A percentile compares a stretch with the other conserved stretches of the same genome.
phyloP scores from a whole-genome alignment of 352 stramenopile genomes.

The Globisporangium recalcitrans region DNA sequence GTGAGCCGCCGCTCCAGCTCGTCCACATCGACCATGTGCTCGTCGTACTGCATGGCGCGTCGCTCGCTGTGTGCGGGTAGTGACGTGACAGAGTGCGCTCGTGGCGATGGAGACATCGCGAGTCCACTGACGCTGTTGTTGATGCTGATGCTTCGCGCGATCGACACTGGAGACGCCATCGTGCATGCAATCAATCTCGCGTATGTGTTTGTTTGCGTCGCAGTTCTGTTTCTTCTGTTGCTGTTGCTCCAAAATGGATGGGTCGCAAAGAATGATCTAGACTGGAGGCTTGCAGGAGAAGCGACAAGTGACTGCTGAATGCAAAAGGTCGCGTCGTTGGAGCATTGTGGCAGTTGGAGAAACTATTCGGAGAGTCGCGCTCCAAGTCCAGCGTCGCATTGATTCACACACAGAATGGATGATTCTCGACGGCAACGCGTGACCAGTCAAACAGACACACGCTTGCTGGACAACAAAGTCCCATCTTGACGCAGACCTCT shows the following conservation, averaged over 20 bases:
- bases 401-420: neutral
- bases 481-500: neutral
- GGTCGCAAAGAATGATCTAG: too few relatives aligned
- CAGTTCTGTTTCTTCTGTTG: too few relatives aligned
- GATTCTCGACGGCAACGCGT: neutral
- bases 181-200: neutral
- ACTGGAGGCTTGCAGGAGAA: neutral
- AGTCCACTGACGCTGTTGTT: too few relatives aligned
- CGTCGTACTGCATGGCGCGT: slow-evolving; percentile 30
- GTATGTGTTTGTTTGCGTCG: neutral
- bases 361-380: neutral
- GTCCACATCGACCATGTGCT: slow-evolving; percentile 39
- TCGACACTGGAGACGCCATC: neutral
- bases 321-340: neutral
- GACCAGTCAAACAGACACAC: neutral
- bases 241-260: too few relatives aligned
- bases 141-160: neutral
- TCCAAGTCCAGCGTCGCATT: neutral
- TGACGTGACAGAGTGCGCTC: neutral
- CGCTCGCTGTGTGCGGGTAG: slow-evolving; percentile 2
- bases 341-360: neutral
- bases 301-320: neutral
- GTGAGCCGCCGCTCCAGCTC: slow-evolving; percentile 40
- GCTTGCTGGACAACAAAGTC: neutral
- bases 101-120: neutral